Percentiles rank a stretch among this genome's conserved stretches.
These are phyloP conservation scores for Bondarzewia mesenterica DNA, from an alignment of 1,284 basidiomycete species.

Conservation along the genomic window DNA sequence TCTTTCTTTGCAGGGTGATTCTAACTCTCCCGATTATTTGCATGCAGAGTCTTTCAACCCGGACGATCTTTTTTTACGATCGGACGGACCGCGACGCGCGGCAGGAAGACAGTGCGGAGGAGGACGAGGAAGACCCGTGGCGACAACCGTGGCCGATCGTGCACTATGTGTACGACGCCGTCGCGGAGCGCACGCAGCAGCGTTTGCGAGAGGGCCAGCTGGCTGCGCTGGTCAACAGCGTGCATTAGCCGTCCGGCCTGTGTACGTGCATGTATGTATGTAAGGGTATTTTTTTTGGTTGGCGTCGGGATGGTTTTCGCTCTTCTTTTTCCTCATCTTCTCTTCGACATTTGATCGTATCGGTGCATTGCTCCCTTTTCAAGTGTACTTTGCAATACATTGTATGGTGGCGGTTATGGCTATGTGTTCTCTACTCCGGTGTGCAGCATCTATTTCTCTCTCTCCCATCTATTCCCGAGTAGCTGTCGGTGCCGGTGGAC, in stretches of 20 bases:
- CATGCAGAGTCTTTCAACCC: slow-evolving; percentile 30
- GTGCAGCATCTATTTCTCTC: too few relatives aligned
- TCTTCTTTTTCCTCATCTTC: neutral
- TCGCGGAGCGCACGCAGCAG: slow-evolving; percentile 64
- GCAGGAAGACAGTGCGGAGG: slow-evolving; percentile 23
- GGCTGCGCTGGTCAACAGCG: slow-evolving; percentile 27
- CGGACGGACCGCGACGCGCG: slow-evolving; percentile 16
- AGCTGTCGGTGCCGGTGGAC: too few relatives aligned
- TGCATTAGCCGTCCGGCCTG: slow-evolving; percentile 25
- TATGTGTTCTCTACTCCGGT: too few relatives aligned
- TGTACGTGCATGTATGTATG: too few relatives aligned
- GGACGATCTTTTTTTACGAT: slow-evolving; percentile 36
- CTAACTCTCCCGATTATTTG: slow-evolving; percentile 3
- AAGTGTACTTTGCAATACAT: too few relatives aligned
- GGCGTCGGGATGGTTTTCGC: too few relatives aligned
- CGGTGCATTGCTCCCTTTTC: too few relatives aligned
- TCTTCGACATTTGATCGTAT: too few relatives aligned
- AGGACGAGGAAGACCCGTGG: slow-evolving; percentile 28
- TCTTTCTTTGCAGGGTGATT: neutral
- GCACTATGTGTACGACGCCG: slow-evolving; percentile 76
- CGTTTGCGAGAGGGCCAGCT: slow-evolving; percentile 39
- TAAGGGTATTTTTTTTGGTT: too few relatives aligned
- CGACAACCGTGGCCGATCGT: slow-evolving; percentile 30
- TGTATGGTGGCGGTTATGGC: too few relatives aligned
- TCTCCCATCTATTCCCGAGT: too few relatives aligned